These are phyloP conservation scores for Ascochyta viciae-villosae DNA, from an alignment of 2,329 filamentous ascomycete genomes.

Conservation along the genomic window DNA sequence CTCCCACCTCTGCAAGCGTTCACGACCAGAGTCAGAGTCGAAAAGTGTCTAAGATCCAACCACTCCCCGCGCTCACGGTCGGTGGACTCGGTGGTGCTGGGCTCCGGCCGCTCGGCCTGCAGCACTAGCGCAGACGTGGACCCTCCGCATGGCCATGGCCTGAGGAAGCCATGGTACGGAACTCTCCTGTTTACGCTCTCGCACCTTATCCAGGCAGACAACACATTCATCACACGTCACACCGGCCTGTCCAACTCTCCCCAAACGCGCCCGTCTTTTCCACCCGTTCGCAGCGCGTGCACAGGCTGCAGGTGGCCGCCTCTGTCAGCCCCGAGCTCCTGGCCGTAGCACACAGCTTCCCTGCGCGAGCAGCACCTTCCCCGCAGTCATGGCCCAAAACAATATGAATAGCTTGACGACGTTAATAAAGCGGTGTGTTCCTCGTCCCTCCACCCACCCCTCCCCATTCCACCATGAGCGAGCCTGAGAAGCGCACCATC, in stretches of 20 bases:
- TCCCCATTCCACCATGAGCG: conserved; percentile 17
- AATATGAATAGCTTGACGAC: conserved; percentile 98
- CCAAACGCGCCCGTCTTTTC: not conserved
- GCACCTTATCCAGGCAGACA: not conserved
- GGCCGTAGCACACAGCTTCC: conserved; percentile 26
- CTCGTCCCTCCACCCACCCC: conserved; percentile 6
- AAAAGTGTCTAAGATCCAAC: not conserved
- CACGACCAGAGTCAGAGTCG: not conserved
- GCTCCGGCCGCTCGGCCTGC: not conserved
- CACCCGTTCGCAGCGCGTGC: conserved; percentile 1
- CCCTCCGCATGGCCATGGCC: not conserved
- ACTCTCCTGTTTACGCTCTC: conserved; percentile 1
- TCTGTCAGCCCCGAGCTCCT: conserved; percentile 34
- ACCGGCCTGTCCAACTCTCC: not conserved
- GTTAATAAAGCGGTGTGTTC: conserved; percentile 90
- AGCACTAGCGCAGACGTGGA: conserved; percentile 14
- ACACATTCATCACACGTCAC: conserved; percentile 1
- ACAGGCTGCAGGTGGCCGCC: conserved; percentile 36
- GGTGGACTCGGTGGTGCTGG: not conserved
- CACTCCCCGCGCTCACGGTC: conserved; percentile 13
- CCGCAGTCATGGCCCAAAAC: conserved; percentile 69
- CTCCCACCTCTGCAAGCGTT: not conserved
- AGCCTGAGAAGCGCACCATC: conserved; percentile 18
- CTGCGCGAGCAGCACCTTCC: conserved; percentile 40
- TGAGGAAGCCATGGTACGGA: conserved; percentile 7